These are phyloP conservation scores for Dicorynia guianensis DNA, from an alignment of 306 rosid species.

Conservation along the genomic window DNA sequence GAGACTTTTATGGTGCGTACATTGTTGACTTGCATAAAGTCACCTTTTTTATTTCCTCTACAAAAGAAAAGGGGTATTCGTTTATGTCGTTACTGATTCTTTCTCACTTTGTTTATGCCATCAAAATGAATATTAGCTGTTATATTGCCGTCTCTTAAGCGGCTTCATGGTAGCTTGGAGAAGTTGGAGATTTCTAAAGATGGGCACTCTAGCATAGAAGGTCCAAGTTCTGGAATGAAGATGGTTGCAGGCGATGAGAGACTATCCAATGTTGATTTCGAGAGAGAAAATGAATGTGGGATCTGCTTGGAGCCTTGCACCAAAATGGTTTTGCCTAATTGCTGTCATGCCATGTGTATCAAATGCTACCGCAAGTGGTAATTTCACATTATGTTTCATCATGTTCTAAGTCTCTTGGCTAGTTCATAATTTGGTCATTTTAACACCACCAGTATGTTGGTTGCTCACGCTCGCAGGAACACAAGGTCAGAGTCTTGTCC, in stretches of 20 bases:
- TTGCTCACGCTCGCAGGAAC: slow-evolving; percentile 63
- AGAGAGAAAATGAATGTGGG: slow-evolving; percentile 92
- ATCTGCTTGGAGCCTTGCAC: slow-evolving; percentile 87
- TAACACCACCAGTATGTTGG: neutral
- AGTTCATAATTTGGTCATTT: neutral
- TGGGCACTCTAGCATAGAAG: slow-evolving; percentile 53
- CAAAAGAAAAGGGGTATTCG: neutral
- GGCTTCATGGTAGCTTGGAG: slow-evolving; percentile 79
- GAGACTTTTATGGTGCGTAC: slow-evolving; percentile 84
- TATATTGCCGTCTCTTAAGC: slow-evolving; percentile 91
- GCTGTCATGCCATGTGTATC: slow-evolving; percentile 82
- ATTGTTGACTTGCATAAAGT: slow-evolving; percentile 26
- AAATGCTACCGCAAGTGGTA: slow-evolving; percentile 87
- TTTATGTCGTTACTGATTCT: slow-evolving; percentile 30
- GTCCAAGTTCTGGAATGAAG: slow-evolving; percentile 50
- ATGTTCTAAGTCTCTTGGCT: neutral
- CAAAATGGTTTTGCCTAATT: slow-evolving; percentile 87
- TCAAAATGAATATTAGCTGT: slow-evolving; percentile 64
- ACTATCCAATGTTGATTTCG: slow-evolving; percentile 68
- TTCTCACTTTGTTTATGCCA: slow-evolving; percentile 40
- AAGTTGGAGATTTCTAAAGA: slow-evolving; percentile 57
- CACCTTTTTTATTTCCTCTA: neutral
- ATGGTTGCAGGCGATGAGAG: slow-evolving; percentile 60
- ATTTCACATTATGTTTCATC: slow-evolving; percentile 19
- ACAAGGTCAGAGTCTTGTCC: slow-evolving; percentile 88